Evolutionary conservation across 257 asterid genomes (phyloP), one percentile per base, ranked within the genome.

Genomic region (Eustoma russellianum): DNA sequence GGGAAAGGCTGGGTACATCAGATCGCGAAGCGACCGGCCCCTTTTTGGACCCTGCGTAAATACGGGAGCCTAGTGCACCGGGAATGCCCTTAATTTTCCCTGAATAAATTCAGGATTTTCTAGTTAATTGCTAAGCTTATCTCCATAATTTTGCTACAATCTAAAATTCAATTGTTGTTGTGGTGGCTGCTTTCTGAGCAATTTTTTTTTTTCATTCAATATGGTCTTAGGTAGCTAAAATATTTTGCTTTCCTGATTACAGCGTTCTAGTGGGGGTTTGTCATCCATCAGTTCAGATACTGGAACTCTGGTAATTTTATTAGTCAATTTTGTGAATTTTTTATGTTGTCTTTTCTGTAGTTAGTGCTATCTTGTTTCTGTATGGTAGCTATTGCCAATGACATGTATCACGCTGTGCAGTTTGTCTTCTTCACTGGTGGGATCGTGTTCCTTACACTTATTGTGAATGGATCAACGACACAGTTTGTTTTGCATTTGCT

Each of bases 351-450:
- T 48, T 51, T 9, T 17, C 15, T 35, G 14, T 30, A 13, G 43
- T 30, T 15, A 41, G 15, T 40, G 38, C 30, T 53, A 13, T 45
- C 10, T 12, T 17, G 33, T 17, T 24, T 17, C 40, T 18, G 5
- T 18, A 19, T 28, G 53, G 30, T 35, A 33, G 28, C 1, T 19
- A 3, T 19, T 19, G 28, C 28, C 1, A 19, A 19, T 19, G 28
- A 19, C 28, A 19, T 19, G 1, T 1, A 19, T 19, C 3, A 19
- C 28, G 2, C 28, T 19, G 69, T 73, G 94, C 98, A 92, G 98
- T 92, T 92, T 54, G 90, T 92, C 56, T 92, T 92, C 77, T 82
- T 92, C 77, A 91, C 98, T 55, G 94, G 97, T 62, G 98, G 98
- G 56, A 82, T 85, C 38, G 98, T 92, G 48, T 92, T 88, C 69